phyloP scores from a whole-genome alignment of 164 flowering plant genomes.

The Tetracentron sinense region DNA sequence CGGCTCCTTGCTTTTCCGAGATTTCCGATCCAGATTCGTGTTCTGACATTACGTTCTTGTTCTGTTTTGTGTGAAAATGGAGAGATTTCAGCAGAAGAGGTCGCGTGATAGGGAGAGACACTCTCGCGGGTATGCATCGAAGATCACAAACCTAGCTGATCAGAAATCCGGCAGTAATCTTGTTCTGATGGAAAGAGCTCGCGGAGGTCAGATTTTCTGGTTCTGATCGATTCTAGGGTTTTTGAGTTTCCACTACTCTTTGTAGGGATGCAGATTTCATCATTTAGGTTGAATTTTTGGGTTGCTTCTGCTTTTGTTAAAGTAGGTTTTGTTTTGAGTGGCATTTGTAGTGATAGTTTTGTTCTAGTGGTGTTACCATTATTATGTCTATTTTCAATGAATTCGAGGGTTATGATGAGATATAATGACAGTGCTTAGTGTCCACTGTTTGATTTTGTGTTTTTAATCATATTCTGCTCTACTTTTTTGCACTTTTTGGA shows the following conservation, averaged over 20 bases:
- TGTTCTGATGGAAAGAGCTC: constrained; percentile 1
- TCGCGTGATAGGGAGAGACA: constrained; percentile 8
- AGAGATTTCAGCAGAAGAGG: constrained; percentile 23
- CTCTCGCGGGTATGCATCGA: not conserved
- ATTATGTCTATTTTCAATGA: constrained; percentile 13
- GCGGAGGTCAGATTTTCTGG: constrained; percentile 16
- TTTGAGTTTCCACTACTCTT: not conserved
- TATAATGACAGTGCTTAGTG: constrained; percentile 7
- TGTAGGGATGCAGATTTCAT: constrained; percentile 3
- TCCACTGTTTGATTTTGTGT: constrained; percentile 7
- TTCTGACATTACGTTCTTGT: constrained; percentile 5
- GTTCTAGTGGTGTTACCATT: constrained; percentile 13
- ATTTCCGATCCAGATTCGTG: constrained; percentile 20
- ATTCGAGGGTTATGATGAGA: constrained; percentile 13
- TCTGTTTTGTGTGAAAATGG: constrained; percentile 22
- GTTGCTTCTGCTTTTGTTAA: constrained; percentile 7
- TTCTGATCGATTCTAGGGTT: not conserved
- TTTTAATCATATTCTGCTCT: not conserved
- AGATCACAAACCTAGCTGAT: constrained; percentile 10
- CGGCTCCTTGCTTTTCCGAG: constrained; percentile 6
- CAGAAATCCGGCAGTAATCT: constrained; percentile 9
- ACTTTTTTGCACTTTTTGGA: not conserved
- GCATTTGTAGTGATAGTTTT: not conserved
- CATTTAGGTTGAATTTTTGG: constrained; percentile 6
- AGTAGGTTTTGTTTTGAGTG: not conserved